Evolutionary conservation across 2,329 filamentous ascomycete species (phyloP).

Genomic region (Sordariomycetes sp.): DNA sequence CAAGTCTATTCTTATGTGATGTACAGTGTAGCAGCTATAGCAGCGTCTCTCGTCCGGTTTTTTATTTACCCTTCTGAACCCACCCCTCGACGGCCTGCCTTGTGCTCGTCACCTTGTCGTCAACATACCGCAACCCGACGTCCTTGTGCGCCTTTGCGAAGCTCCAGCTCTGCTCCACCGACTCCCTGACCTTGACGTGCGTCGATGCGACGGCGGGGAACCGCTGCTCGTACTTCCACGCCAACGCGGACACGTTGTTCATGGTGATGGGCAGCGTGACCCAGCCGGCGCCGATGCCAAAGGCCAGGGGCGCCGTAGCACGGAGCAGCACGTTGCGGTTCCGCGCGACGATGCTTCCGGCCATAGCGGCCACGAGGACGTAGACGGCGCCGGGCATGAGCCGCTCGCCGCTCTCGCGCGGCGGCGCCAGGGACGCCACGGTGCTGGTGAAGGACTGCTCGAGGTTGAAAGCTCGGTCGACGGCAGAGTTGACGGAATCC

Average conservation of each 20-base stretch:
- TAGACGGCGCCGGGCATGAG: conserved; percentile 86
- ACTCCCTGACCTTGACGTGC: conserved; percentile 62
- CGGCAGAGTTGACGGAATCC: conserved; percentile 69
- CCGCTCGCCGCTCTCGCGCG: conserved; percentile 75
- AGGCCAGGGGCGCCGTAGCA: conserved; percentile 61
- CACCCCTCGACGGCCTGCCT: conserved; percentile 74
- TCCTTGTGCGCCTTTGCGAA: conserved; percentile 67
- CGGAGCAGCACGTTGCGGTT: conserved; percentile 81
- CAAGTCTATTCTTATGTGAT: conserved; percentile 9
- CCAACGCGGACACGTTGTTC: conserved; percentile 73
- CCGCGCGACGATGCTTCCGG: conserved; percentile 79
- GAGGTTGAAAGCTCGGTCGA: conserved; percentile 71
- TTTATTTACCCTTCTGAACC: conserved; percentile 81
- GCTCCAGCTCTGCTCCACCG: conserved; percentile 57
- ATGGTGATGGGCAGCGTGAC: conserved; percentile 80
- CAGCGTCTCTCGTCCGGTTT: neutral
- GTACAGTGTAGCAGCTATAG: conserved; percentile 4
- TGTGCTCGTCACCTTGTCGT: conserved; percentile 68
- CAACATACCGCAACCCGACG: conserved; percentile 60
- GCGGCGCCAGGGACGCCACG: conserved; percentile 76
- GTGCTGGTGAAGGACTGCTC: conserved; percentile 88
- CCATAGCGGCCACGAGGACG: conserved; percentile 89
- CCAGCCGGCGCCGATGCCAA: conserved; percentile 78
- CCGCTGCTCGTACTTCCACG: conserved; percentile 88
- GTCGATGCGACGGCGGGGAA: conserved; percentile 75